Evolutionary conservation across 2,329 filamentous ascomycete genomes (phyloP), one percentile per base, ranked within the genome.

Genomic region (Tolypocladium paradoxum): DNA sequence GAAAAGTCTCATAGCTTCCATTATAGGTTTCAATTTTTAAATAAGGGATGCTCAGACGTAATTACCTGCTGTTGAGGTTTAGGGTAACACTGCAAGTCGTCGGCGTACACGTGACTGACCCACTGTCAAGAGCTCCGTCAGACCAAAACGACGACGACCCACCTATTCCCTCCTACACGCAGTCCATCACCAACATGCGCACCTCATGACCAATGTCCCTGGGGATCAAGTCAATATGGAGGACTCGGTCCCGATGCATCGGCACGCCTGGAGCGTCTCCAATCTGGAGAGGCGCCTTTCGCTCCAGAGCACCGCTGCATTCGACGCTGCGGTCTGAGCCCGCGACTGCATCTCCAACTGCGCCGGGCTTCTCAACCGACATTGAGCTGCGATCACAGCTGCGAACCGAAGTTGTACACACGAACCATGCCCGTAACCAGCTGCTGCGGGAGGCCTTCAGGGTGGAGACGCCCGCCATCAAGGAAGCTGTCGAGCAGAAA

Each of bases 121-220:
- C 43, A 33, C 43, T 11, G 27, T 11, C 43, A 9, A 12, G 27
- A 33, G 43, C 43, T 47, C 27, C 27, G 34, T 20, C 24, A 31
- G 20, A n/a, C 7, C 48, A 8, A 38, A 31, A 12, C 48, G 29
- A 20, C 36, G 24, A 24, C 5, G 12, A 20, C 29, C 27, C 35
- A 43, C 24, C n/a, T 24, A 20, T 18, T 31, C 18, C 43, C 38
- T 34, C 31, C 27, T 18, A 35, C 18, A 47, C 27, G 27, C 18
- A 36, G 27, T 31, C 43, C 27, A 20, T 31, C 27, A 47, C 16
- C 43, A 47, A 12, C 49, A 75, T 75, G 72, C 58, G 54, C 62
- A 60, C 53, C 54, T 65, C 60, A 72, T 74, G 69, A 70, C 64
- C 61, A 69, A 76, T 76, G 73, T 73, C 67, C 65, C 66, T 72